These are phyloP conservation scores for Tetracentron sinense DNA, from an alignment of 164 flowering plant genomes.

Conservation along the genomic window DNA sequence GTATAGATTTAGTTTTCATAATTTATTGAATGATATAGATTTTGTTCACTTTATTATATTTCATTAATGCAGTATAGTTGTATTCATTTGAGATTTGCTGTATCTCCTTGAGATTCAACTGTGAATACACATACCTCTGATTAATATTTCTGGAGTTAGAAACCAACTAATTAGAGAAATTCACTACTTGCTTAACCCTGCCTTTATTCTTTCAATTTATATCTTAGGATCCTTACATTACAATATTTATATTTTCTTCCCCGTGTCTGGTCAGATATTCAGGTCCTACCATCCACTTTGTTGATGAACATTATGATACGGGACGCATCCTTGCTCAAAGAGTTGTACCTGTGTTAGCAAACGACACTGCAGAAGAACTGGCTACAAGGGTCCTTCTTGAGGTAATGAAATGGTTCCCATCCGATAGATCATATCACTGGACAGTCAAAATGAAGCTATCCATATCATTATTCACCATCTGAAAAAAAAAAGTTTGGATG, in stretches of 20 bases:
- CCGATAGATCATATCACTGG: not conserved
- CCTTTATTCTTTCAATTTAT: too few relatives aligned
- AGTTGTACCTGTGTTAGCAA: conserved; percentile 70
- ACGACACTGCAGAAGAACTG: conserved; percentile 71
- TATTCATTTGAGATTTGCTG: too few relatives aligned
- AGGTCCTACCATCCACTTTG: conserved; percentile 88
- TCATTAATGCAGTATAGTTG: too few relatives aligned
- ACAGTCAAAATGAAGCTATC: not conserved
- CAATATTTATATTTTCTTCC: not conserved
- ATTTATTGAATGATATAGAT: not conserved
- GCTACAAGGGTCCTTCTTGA: conserved; percentile 82
- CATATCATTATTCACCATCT: not conserved
- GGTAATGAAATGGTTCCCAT: conserved; percentile 33
- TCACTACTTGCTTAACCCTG: too few relatives aligned
- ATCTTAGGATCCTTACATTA: not conserved
- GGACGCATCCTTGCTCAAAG: conserved; percentile 89
- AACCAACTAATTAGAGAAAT: too few relatives aligned
- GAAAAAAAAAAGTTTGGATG: not conserved
- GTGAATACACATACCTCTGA: too few relatives aligned
- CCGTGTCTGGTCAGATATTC: conserved; percentile 47
- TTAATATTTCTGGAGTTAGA: too few relatives aligned
- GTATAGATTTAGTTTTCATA: too few relatives aligned
- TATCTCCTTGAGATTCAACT: too few relatives aligned
- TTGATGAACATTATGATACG: conserved; percentile 87
- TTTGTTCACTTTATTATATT: too few relatives aligned